Conservation (phyloP, 2,329 filamentous ascomycete species). For the Pseudocercospora fuligena region DNA sequence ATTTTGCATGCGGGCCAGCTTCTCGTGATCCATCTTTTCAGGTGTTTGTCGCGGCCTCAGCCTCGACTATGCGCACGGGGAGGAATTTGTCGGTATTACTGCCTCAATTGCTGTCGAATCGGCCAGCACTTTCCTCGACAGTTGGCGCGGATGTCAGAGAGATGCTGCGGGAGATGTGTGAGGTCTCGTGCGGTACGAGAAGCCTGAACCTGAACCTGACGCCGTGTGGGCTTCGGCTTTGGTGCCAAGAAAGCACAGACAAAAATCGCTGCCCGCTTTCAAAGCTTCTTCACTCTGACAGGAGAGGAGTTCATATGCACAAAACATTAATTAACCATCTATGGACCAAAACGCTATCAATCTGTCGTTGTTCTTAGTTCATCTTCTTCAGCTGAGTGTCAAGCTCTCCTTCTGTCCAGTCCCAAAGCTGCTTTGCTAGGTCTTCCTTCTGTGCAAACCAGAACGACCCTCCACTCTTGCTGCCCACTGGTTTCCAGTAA, state of each 20-base stretch:
- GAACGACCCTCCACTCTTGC: constrained; percentile 26
- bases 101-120: constrained; percentile 29
- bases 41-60: constrained; percentile 16
- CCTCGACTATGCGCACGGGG: constrained; percentile 16
- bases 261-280: not conserved
- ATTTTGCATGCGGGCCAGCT: constrained; percentile 69
- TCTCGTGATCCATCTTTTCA: constrained; percentile 65
- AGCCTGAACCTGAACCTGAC: not conserved
- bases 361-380: constrained; percentile 9
- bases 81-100: constrained; percentile 14
- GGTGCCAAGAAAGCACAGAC: not conserved
- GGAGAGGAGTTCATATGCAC: too few species aligned
- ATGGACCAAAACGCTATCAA: not conserved
- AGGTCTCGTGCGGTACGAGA: not conserved
- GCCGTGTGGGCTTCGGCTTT: not conserved
- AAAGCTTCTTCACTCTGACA: not conserved
- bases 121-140: constrained; percentile 33
- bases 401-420: constrained; percentile 43
- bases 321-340: not conserved
- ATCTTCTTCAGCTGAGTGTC: constrained; percentile 29
- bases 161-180: constrained; percentile 11
- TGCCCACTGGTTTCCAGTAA: constrained; percentile 36
- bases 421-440: constrained; percentile 45
- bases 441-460: constrained; percentile 32
- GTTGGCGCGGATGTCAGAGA: constrained; percentile 18